A percentile compares a stretch with the other conserved stretches of the same genome.
phyloP scores from a whole-genome alignment of 306 rosid species.

The Prunus persica region Prunus_persica_NCBIv2 NC_034010.1:25650001-25650500 shows the following conservation, averaged over 20 bases:
- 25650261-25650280: slow-evolving; percentile 71
- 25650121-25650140: background rate
- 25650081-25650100: background rate
- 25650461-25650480: slow-evolving; percentile 61
- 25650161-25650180: slow-evolving; percentile 83
- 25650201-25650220: slow-evolving; percentile 47
- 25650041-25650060: background rate
- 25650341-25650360: slow-evolving; percentile 68
- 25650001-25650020: background rate
- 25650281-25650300: slow-evolving; percentile 68
- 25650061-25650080: background rate
- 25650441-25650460: slow-evolving; percentile 74
- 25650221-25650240: slow-evolving; percentile 36
- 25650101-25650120: background rate
- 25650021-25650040: background rate
- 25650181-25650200: slow-evolving; percentile 58
- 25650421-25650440: slow-evolving; percentile 74
- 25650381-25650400: slow-evolving; percentile 51
- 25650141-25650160: slow-evolving; percentile 35
- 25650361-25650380: slow-evolving; percentile 66
- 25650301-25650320: slow-evolving; percentile 72
- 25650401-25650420: slow-evolving; percentile 67
- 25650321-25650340: slow-evolving; percentile 61
- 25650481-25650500: slow-evolving; percentile 84
- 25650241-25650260: slow-evolving; percentile 76